Percentiles rank a stretch among this genome's conserved stretches.
Conservation (phyloP, 2,329 filamentous ascomycete genomes). For the Aspergillus floridensis region DNA sequence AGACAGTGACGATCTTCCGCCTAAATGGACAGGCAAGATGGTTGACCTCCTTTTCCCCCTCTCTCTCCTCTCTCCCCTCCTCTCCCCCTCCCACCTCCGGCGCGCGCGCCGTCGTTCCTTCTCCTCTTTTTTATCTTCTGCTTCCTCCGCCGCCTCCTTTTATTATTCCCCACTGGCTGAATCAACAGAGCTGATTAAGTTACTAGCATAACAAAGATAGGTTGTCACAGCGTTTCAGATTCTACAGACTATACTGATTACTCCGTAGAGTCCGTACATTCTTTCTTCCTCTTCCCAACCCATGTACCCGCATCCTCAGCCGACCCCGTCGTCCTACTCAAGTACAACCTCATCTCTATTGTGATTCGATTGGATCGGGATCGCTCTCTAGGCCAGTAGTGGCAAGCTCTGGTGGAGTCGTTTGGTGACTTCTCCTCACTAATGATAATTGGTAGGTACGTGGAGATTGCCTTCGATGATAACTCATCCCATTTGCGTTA, state of each 20-base stretch:
- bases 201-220: neutral
- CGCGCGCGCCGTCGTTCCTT: neutral
- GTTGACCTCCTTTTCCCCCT: constrained; percentile 1
- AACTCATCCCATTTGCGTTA: constrained; percentile 24
- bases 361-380: neutral
- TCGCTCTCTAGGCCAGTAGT: constrained; percentile 9
- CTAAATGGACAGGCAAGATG: neutral
- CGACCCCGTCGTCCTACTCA: neutral
- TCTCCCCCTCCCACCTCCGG: neutral
- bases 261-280: neutral
- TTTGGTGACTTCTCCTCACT: constrained; percentile 24
- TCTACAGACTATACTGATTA: neutral
- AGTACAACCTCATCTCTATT: neutral
- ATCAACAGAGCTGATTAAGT: neutral
- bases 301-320: neutral
- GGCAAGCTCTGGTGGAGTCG: constrained; percentile 33
- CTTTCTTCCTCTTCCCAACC: neutral
- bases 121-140: constrained; percentile 12
- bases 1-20: neutral
- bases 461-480: constrained; percentile 12
- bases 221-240: constrained; percentile 2
- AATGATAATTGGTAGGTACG: constrained; percentile 24
- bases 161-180: neutral
- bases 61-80: neutral
- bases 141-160: constrained; percentile 11